Conservation (phyloP, 1,284 basidiomycete species). For the Trametes hirsuta region DNA sequence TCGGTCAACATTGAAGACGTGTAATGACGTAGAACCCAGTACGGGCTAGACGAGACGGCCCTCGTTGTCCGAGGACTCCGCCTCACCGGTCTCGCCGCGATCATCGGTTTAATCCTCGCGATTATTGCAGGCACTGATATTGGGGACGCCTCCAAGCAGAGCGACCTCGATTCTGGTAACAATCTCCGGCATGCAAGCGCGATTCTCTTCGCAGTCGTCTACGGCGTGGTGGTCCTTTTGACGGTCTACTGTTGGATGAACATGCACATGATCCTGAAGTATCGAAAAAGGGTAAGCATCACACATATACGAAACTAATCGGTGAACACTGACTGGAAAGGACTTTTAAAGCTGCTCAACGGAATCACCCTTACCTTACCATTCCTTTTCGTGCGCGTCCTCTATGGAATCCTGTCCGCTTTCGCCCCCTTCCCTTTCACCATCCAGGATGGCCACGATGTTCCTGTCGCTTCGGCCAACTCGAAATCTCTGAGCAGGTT, state of each 20-base stretch:
- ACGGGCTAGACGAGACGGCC: conserved; percentile 21
- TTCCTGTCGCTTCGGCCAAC: conserved; percentile 3
- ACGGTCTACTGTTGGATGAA: conserved; percentile 54
- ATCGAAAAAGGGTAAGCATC: conserved; percentile 47
- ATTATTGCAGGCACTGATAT: conserved; percentile 47
- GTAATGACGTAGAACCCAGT: conserved; percentile 25
- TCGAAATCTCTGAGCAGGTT: conserved; percentile 45
- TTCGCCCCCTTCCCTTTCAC: conserved; percentile 34
- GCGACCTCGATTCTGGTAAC: conserved; percentile 17
- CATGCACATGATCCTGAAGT: conserved; percentile 48
- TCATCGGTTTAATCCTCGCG: conserved; percentile 49
- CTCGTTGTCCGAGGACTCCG: conserved; percentile 34
- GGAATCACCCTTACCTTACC: conserved; percentile 58
- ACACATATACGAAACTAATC: not conserved
- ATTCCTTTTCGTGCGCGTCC: conserved; percentile 58
- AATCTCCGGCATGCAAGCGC: conserved; percentile 53
- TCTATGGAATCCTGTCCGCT: conserved; percentile 56
- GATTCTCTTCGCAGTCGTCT: conserved; percentile 52
- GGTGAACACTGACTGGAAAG: not conserved
- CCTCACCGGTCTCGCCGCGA: conserved; percentile 45
- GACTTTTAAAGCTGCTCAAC: conserved; percentile 46
- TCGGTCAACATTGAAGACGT: conserved; percentile 6
- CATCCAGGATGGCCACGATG: conserved; percentile 16
- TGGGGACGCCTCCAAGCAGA: conserved; percentile 8
- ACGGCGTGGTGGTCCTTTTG: conserved; percentile 45